Conservation (phyloP, 306 rosid genomes). For the Cucurbita pepo region DNA sequence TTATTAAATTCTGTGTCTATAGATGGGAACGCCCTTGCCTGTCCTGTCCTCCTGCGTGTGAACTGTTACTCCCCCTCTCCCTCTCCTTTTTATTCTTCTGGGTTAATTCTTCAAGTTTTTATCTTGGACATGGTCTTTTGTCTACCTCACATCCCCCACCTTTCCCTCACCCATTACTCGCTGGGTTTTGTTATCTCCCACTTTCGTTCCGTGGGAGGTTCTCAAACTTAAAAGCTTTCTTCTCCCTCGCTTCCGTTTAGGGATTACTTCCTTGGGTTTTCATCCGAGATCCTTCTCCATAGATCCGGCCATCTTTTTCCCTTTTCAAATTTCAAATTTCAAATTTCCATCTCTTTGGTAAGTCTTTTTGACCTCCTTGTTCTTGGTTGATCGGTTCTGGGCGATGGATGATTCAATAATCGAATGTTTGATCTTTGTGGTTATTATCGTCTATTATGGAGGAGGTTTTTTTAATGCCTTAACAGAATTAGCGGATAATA, state of each 20-base stretch:
- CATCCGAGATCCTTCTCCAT: background rate
- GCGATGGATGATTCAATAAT: background rate
- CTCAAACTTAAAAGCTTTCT: constrained; percentile 14
- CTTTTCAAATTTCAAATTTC: background rate
- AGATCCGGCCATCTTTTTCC: background rate
- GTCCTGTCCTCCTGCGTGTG: constrained; percentile 1
- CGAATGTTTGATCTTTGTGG: background rate
- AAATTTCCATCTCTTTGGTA: background rate
- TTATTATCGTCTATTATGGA: background rate
- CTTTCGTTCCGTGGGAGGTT: constrained; percentile 12
- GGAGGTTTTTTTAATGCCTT: background rate
- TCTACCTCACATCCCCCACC: constrained; percentile 37
- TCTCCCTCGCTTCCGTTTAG: constrained; percentile 1
- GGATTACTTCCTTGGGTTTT: background rate
- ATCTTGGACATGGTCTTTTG: constrained; percentile 13
- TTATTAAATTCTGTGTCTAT: constrained; percentile 21
- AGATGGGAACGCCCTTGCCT: constrained; percentile 24
- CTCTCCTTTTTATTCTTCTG: constrained; percentile 8
- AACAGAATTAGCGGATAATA: background rate
- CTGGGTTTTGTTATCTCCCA: constrained; percentile 26
- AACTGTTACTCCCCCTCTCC: constrained; percentile 1
- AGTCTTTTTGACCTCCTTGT: background rate
- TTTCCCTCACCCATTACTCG: constrained; percentile 25
- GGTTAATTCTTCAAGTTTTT: constrained; percentile 44
- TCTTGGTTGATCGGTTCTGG: background rate